Percentiles rank a stretch among this genome's conserved stretches.
Evolutionary conservation across 2,329 filamentous ascomycete species (phyloP).

Genomic region (Fusarium oxysporum): DNA sequence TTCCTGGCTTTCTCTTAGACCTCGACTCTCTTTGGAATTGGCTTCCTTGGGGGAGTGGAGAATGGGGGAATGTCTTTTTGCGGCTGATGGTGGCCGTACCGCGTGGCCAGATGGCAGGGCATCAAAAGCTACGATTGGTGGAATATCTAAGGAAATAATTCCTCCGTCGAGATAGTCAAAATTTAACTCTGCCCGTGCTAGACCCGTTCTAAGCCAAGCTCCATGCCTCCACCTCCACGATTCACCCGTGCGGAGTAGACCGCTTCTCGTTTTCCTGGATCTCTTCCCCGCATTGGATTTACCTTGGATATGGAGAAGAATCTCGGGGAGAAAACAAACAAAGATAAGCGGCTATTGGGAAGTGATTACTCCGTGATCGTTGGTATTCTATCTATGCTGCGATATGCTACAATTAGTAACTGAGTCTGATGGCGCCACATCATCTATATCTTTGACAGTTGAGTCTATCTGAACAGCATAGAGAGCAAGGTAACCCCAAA

Average conservation of each 20-base stretch:
- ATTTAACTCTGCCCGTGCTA: constrained; percentile 23
- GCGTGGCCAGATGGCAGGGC: constrained; percentile 15
- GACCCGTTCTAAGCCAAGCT: constrained; percentile 14
- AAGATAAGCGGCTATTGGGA: constrained; percentile 4
- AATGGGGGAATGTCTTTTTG: constrained; percentile 24
- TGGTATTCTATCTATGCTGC: not conserved
- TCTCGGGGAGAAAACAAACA: constrained; percentile 19
- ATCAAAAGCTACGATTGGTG: constrained; percentile 23
- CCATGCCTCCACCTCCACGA: constrained; percentile 28
- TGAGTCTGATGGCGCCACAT: not conserved
- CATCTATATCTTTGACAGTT: not conserved
- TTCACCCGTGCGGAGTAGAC: constrained; percentile 38
- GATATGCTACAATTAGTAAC: too few species aligned
- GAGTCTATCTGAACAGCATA: not conserved
- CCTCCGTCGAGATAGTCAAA: constrained; percentile 15
- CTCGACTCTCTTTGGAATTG: constrained; percentile 5
- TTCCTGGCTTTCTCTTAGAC: not conserved
- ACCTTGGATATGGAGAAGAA: constrained; percentile 19
- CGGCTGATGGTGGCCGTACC: constrained; percentile 23
- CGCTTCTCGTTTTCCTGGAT: constrained; percentile 14
- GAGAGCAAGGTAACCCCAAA: not conserved
- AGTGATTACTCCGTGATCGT: not conserved
- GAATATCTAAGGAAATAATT: constrained; percentile 4
- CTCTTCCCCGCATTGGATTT: constrained; percentile 33
- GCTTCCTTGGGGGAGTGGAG: constrained; percentile 26